These are phyloP conservation scores for Pyrenophora tritici-repentis DNA, from an alignment of 2,329 filamentous ascomycete genomes.

Conservation along the genomic window DNA sequence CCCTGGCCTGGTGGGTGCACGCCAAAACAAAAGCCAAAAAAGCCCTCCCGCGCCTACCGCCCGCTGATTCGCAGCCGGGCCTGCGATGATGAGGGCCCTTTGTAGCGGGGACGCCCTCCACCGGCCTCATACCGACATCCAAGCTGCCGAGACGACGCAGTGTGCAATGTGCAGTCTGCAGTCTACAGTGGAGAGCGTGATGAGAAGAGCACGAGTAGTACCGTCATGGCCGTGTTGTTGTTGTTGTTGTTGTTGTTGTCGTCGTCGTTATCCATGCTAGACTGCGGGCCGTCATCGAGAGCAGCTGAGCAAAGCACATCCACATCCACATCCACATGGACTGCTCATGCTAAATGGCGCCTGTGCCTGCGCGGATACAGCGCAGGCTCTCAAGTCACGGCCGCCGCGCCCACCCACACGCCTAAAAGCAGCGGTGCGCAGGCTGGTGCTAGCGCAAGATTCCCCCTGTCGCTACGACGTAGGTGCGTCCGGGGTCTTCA, in stretches of 20 bases:
- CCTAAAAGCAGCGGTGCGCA: conserved; percentile 38
- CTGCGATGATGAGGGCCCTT: conserved; percentile 21
- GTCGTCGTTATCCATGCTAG: no score
- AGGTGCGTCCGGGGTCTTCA: conserved; percentile 33
- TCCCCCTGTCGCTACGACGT: conserved; percentile 25
- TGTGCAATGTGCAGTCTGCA: no score
- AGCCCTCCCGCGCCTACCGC: conserved; percentile 32
- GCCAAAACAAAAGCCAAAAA: conserved; percentile 35
- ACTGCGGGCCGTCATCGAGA: no score
- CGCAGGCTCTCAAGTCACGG: conserved; percentile 17
- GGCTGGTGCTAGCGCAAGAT: conserved; percentile 27
- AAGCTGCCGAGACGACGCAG: conserved; percentile 14
- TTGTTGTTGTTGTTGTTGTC: no score
- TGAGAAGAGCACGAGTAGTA: no score
- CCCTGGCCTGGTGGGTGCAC: conserved; percentile 24
- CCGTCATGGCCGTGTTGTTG: no score
- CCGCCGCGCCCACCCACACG: conserved; percentile 30
- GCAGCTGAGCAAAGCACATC: no score
- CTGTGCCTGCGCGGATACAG: conserved; percentile 24
- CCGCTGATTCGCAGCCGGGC: conserved; percentile 34
- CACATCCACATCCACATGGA: no score
- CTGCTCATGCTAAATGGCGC: conserved; percentile 10
- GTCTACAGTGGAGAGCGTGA: no score
- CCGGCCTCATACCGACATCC: conserved; percentile 19
- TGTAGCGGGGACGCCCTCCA: conserved; percentile 17